phyloP scores from a whole-genome alignment of 306 rosid species.

The Prunus fruticosa region DNA sequence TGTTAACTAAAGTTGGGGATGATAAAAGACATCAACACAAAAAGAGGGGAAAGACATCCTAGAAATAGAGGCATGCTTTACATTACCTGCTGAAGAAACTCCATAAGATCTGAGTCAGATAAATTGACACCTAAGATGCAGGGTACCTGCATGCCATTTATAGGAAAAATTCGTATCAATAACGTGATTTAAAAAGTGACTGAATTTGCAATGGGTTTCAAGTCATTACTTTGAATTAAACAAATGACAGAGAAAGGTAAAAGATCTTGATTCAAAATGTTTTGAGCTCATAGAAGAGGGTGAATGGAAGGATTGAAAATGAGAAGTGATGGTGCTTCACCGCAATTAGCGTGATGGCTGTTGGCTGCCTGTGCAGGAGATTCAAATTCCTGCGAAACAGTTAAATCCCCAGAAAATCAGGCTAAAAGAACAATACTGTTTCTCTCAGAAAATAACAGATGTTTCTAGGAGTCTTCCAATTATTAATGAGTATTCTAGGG shows the following conservation, averaged over 20 bases:
- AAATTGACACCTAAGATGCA: constrained; percentile 83
- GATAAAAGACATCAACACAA: constrained; percentile 11
- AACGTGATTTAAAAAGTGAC: neutral
- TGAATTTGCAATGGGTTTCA: constrained; percentile 11
- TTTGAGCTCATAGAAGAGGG: neutral
- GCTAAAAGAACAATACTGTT: neutral
- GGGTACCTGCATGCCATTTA: constrained; percentile 63
- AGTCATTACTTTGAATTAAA: neutral
- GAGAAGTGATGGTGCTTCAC: constrained; percentile 38
- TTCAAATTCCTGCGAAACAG: constrained; percentile 69
- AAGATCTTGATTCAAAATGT: neutral
- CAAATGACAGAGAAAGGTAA: neutral
- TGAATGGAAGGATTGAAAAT: neutral
- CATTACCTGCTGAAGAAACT: constrained; percentile 94
- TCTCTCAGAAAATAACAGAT: neutral
- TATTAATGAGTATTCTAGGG: too few species aligned
- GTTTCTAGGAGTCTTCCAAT: too few species aligned
- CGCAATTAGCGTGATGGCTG: constrained; percentile 55
- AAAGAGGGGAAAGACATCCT: constrained; percentile 4
- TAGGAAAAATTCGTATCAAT: constrained; percentile 13
- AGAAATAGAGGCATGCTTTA: neutral
- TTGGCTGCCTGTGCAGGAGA: constrained; percentile 61
- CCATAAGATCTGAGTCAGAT: constrained; percentile 78
- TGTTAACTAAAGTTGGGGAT: neutral
- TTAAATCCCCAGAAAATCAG: constrained; percentile 13